These are phyloP conservation scores for Dalbergia cultrata DNA, from an alignment of 306 rosid genomes.

Conservation along the genomic window DNA sequence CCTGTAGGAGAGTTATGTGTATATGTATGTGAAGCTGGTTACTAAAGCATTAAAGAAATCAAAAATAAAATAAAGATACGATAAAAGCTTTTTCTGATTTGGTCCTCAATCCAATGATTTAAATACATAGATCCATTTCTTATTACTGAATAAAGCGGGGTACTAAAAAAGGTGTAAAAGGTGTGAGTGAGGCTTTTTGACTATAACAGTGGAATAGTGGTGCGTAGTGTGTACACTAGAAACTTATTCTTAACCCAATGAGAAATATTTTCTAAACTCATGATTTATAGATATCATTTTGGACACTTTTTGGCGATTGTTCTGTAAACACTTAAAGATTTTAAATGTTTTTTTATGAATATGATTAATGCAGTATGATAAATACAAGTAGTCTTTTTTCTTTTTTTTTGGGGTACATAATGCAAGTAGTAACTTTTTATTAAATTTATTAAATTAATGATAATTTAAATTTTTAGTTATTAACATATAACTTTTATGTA, in stretches of 20 bases:
- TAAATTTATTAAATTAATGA: too few species aligned
- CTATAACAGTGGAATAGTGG: slow-evolving; percentile 60
- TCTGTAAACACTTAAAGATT: too few species aligned
- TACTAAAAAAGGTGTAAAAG: slow-evolving; percentile 52
- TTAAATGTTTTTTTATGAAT: too few species aligned
- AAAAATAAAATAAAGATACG: slow-evolving; percentile 48
- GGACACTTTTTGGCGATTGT: too few species aligned
- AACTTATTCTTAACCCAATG: slow-evolving; percentile 40
- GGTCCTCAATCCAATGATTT: slow-evolving; percentile 64
- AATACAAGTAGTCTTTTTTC: too few species aligned
- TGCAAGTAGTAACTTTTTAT: too few species aligned
- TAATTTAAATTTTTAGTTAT: too few species aligned
- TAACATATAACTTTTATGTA: too few species aligned
- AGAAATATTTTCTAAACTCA: too few species aligned
- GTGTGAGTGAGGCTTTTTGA: slow-evolving; percentile 58
- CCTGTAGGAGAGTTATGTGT: not conserved
- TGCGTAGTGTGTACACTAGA: slow-evolving; percentile 35
- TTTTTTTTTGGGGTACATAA: too few species aligned
- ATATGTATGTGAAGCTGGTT: slow-evolving; percentile 16
- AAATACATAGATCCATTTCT: slow-evolving; percentile 40
- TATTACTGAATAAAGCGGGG: slow-evolving; percentile 45
- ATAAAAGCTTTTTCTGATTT: slow-evolving; percentile 54
- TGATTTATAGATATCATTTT: too few species aligned
- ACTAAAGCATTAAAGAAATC: slow-evolving; percentile 47
- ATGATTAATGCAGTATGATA: too few species aligned